Evolutionary conservation across 208 protist species (phyloP), one percentile per base, ranked within the genome.

Genomic region (Blechomonas ayalai): DNA sequence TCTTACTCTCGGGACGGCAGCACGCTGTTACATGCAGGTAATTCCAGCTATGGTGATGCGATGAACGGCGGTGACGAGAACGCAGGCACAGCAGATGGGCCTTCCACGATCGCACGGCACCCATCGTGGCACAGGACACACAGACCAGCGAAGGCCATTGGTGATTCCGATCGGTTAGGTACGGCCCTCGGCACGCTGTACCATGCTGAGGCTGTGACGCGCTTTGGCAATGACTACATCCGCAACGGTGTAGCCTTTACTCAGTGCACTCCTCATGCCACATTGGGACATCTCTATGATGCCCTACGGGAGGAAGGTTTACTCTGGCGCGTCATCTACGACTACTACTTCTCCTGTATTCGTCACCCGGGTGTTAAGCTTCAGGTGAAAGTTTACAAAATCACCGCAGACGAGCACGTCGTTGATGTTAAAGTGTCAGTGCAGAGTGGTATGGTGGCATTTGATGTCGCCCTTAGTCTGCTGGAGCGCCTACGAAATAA

Each of bases 151-250:
- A 19, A 2, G 8, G 40, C 8, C 23, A 4, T 25, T 31, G 36
- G 29, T 3, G 33, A 10, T 42, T 42, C 36, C 22, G 26, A 34
- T n/a, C 36, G 9, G 7, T 12, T 20, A n/a, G 60, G 59, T 20
- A 71, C 67, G 25, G 57, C 61, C 29, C 46, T 69, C 20, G 66
- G 74, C 28, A 62, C 54, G 28, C 59, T 85, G 43, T 76, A 81
- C 43, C 67, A 74, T 2, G 71, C 62, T 13, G 68, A 78, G 35
- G 50, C 55, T 7, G 59, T 67, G 1, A 62, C 77, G 4, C 73
- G 75, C 32, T 85, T 87, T 40, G 82, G 82, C 34, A 85, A 82
- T 60, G 72, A 87, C 40, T 91, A 80, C 46, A 74, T 91, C 10
- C 77, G 75, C 36, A 82, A 91, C 59, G 82, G 82, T 3, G 68